Evolutionary conservation across 164 flowering plant genomes (phyloP).

Genomic region (Chimonanthus salicifolius): DNA sequence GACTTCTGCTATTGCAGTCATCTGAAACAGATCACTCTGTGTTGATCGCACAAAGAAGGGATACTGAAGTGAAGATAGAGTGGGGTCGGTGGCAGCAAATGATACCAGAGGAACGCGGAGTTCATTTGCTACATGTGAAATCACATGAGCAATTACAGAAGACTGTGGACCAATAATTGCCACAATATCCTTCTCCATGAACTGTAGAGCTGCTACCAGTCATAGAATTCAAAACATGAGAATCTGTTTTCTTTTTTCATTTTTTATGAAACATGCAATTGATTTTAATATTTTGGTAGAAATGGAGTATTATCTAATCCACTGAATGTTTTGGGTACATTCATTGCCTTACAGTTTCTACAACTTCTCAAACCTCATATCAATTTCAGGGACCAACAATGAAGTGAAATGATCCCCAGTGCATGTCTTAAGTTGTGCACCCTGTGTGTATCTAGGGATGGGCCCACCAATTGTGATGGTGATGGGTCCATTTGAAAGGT

Average conservation of each 20-base stretch:
- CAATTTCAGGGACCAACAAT: neutral
- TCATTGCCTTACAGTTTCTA: neutral
- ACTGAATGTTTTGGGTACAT: neutral
- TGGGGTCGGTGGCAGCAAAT: constrained; percentile 85
- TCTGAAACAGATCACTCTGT: constrained; percentile 73
- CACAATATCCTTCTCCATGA: constrained; percentile 72
- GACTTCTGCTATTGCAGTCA: constrained; percentile 77
- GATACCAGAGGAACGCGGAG: constrained; percentile 86
- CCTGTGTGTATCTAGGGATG: no score
- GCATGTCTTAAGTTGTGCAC: no score
- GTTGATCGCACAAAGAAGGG: constrained; percentile 76
- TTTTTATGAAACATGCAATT: neutral
- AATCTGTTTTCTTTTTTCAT: neutral
- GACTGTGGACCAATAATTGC: constrained; percentile 91
- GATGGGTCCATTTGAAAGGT: no score
- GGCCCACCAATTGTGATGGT: no score
- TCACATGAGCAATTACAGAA: constrained; percentile 72
- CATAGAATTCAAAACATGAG: neutral
- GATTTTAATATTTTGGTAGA: neutral
- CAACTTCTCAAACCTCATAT: neutral
- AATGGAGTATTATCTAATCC: neutral
- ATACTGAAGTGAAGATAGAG: constrained; percentile 67
- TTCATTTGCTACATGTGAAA: constrained; percentile 68
- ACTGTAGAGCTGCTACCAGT: constrained; percentile 49
- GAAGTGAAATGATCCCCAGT: no score